phyloP scores from a whole-genome alignment of 495 filamentous ascomycete genomes.

The Podospora conica region DNA sequence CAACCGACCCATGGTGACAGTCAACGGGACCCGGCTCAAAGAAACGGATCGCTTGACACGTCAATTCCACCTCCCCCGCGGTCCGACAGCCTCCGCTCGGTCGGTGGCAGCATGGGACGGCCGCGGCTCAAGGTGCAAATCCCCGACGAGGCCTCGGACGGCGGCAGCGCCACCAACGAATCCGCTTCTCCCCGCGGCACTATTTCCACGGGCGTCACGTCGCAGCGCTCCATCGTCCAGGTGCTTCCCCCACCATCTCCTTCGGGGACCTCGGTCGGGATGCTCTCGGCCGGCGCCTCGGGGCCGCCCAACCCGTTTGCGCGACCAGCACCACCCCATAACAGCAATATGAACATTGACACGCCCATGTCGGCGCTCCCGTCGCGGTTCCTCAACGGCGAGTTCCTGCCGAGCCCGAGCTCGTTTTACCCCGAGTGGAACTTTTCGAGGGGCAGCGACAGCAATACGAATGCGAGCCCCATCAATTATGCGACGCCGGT shows the following conservation, averaged over 20 bases:
- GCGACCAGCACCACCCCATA: slow-evolving; percentile 61
- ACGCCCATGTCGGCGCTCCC: slow-evolving; percentile 97
- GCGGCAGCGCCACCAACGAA: slow-evolving; percentile 68
- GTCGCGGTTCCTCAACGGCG: slow-evolving; percentile 79
- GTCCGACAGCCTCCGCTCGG: slow-evolving; percentile 56
- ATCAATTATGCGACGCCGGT: slow-evolving; percentile 88
- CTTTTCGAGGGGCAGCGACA: slow-evolving; percentile 52
- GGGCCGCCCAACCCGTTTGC: slow-evolving; percentile 96
- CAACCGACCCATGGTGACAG: slow-evolving; percentile 21
- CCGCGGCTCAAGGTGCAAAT: slow-evolving; percentile 91
- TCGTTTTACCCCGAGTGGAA: slow-evolving; percentile 93
- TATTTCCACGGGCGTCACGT: slow-evolving; percentile 49
- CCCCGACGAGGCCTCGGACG: slow-evolving; percentile 79
- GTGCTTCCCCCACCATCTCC: slow-evolving; percentile 93
- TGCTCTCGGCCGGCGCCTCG: slow-evolving; percentile 84
- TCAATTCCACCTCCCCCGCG: slow-evolving; percentile 63
- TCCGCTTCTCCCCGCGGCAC: slow-evolving; percentile 68
- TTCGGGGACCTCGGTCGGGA: slow-evolving; percentile 55
- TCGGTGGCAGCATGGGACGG: slow-evolving; percentile 53
- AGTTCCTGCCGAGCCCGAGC: slow-evolving; percentile 78
- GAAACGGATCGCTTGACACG: slow-evolving; percentile 47
- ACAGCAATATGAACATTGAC: slow-evolving; percentile 71
- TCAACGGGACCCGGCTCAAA: slow-evolving; percentile 35
- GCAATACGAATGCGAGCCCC: slow-evolving; percentile 82
- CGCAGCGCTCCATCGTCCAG: slow-evolving; percentile 51